These are phyloP conservation scores for Aeschynomene evenia DNA, from an alignment of 306 rosid species.

Conservation along the genomic window DNA sequence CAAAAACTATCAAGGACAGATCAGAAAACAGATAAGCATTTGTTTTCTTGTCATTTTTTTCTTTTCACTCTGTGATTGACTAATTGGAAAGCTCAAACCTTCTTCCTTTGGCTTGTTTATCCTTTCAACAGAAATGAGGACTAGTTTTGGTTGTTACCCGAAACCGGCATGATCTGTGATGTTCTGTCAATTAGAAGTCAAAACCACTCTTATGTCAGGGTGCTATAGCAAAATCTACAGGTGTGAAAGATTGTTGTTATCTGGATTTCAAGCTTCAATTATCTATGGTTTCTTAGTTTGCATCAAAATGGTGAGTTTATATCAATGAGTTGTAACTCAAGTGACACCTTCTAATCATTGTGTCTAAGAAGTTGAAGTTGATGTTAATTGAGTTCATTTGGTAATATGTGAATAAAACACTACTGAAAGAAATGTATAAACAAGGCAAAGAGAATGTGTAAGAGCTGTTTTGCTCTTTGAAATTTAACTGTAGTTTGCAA, in stretches of 20 bases:
- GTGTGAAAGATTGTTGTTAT: not conserved
- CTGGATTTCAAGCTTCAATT: slow-evolving; percentile 4
- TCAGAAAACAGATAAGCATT: slow-evolving; percentile 4
- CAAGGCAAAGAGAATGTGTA: no score
- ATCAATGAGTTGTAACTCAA: not conserved
- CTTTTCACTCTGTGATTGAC: not conserved
- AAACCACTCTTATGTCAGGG: not conserved
- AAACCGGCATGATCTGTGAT: not conserved
- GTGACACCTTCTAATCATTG: not conserved
- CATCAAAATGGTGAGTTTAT: not conserved
- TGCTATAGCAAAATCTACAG: slow-evolving; percentile 1
- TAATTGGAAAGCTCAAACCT: not conserved
- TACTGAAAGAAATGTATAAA: no score
- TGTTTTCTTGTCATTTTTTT: slow-evolving; percentile 14
- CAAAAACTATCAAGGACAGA: slow-evolving; percentile 3
- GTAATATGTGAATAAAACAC: no score
- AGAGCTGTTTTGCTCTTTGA: not conserved
- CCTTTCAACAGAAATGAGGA: not conserved
- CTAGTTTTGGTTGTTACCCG: not conserved
- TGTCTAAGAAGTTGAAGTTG: not conserved
- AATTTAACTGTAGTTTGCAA: not conserved
- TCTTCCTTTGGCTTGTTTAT: not conserved
- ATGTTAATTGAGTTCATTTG: no score
- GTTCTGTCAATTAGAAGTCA: not conserved
- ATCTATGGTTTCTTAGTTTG: not conserved